Evolutionary conservation across 2,329 filamentous ascomycete species (phyloP).

Genomic region (Aureobasidium sp.): DNA sequence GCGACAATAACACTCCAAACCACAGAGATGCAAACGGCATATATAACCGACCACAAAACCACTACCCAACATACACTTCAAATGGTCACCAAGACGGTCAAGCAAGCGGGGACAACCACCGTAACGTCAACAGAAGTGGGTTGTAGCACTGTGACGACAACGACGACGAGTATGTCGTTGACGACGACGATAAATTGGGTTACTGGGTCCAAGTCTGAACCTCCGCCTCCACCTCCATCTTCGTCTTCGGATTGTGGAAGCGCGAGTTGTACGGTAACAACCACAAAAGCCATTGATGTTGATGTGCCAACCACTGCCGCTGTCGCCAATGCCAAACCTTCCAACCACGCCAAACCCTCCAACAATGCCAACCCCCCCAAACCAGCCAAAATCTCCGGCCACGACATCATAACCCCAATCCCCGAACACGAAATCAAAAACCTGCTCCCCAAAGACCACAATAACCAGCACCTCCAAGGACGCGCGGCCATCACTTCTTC

Average conservation of each 20-base stretch:
- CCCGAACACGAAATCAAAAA: not conserved
- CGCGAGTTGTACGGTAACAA: not conserved
- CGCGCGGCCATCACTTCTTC: not conserved
- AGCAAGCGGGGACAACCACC: not conserved
- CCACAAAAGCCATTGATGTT: not conserved
- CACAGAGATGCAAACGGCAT: not conserved
- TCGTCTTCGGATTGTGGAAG: not conserved
- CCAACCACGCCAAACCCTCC: too few species aligned
- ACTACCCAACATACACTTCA: not conserved
- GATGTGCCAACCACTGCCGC: not conserved
- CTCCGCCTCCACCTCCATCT: not conserved
- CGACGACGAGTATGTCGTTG: not conserved
- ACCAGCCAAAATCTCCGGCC: not conserved
- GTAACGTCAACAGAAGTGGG: not conserved
- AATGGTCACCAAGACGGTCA: not conserved
- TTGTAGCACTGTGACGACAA: not conserved
- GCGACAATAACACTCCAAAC: not conserved
- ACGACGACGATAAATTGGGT: not conserved
- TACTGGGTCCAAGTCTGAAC: not conserved
- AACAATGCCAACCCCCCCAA: too few species aligned
- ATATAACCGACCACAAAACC: not conserved
- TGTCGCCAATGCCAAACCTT: not conserved
- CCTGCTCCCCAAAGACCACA: not conserved
- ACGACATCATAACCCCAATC: not conserved
- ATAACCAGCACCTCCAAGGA: not conserved